Conservation (phyloP, 2,329 filamentous ascomycete genomes). For the Penicillium brevicompactum region DNA sequence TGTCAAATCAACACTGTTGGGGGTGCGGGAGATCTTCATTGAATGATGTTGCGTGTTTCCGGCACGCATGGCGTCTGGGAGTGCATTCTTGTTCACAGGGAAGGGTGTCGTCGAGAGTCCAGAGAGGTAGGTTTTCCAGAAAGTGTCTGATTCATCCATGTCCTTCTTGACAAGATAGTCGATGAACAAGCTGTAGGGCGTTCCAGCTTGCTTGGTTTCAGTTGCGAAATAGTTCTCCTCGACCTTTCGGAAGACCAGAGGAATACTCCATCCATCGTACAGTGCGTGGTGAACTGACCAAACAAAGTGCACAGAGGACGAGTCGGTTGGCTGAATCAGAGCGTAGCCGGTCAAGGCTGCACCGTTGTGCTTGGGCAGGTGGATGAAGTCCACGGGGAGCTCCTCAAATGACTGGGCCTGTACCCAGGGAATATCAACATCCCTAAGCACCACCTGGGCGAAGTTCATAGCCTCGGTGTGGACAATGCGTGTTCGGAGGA, state of each 20-base stretch:
- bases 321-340: constrained; percentile 32
- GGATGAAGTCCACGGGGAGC: constrained; percentile 25
- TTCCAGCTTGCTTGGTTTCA: constrained; percentile 6
- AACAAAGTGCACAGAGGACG: constrained; percentile 43
- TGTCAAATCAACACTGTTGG: constrained; percentile 38
- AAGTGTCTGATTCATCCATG: constrained; percentile 31
- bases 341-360: constrained; percentile 37
- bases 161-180: constrained; percentile 31
- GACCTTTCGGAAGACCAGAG: constrained; percentile 40
- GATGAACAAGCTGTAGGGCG: constrained; percentile 36
- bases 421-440: constrained; percentile 39
- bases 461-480: constrained; percentile 41
- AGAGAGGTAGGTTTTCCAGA: constrained; percentile 35
- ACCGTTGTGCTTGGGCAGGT: constrained; percentile 38
- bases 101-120: constrained; percentile 32
- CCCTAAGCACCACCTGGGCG: constrained; percentile 44
- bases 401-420: constrained; percentile 29
- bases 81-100: constrained; percentile 28
- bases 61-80: constrained; percentile 22
- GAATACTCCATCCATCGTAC: constrained; percentile 54
- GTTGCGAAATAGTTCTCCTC: constrained; percentile 36
- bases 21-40: constrained; percentile 22
- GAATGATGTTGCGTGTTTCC: constrained; percentile 29
- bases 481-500: constrained; percentile 53
- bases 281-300: constrained; percentile 56